Evolutionary conservation across 2,329 filamentous ascomycete genomes (phyloP).

Genomic region (Fusarium temperatum): DNA sequence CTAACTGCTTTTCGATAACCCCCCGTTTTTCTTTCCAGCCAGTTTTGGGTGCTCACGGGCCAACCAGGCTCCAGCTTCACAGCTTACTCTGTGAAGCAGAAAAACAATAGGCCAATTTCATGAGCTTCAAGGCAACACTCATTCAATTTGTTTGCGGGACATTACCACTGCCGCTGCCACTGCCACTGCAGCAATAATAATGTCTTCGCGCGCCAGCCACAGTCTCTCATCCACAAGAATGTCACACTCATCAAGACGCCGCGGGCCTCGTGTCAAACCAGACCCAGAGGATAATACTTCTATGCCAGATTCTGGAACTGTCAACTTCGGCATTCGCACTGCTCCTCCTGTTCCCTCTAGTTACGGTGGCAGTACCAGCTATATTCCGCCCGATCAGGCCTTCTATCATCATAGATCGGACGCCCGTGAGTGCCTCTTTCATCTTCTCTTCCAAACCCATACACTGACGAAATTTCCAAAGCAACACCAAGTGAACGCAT

Average conservation of each 20-base stretch:
- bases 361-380: constrained; percentile 27
- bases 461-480: constrained; percentile 32
- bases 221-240: constrained; percentile 25
- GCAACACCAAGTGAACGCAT: constrained; percentile 50
- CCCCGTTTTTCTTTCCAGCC: background rate
- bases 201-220: constrained; percentile 26
- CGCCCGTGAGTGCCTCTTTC: constrained; percentile 48
- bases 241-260: constrained; percentile 35
- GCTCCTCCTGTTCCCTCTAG: constrained; percentile 31
- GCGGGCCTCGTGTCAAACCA: constrained; percentile 41
- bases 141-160: background rate
- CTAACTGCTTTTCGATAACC: background rate
- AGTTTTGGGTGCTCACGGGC: background rate
- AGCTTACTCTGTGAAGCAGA: constrained; percentile 1
- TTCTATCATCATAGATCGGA: constrained; percentile 48
- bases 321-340: constrained; percentile 4
- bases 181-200: constrained; percentile 2
- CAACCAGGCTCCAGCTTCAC: background rate
- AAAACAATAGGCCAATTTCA: constrained; percentile 6
- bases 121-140: background rate
- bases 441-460: background rate
- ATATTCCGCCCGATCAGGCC: constrained; percentile 32
- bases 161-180: background rate
- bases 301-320: constrained; percentile 20
- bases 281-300: constrained; percentile 38